Conservation (phyloP, 805 yeast species). For the Myxozyma mucilagina region DNA sequence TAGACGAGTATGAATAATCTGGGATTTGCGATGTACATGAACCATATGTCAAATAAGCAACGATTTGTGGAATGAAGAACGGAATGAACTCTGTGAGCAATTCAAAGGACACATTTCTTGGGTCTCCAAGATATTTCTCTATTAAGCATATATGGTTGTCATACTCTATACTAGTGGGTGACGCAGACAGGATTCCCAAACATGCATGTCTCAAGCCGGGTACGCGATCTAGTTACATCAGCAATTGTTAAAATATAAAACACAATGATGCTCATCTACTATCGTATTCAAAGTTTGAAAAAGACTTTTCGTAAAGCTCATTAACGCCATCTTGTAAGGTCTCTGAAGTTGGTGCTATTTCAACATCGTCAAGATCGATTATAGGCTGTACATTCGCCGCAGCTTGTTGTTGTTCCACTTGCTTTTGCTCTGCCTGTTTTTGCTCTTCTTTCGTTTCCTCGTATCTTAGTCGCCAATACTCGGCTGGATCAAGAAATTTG, state of each 20-base stretch:
- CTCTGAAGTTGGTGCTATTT: neutral
- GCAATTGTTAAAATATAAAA: no score
- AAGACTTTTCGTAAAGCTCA: no score
- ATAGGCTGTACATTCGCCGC: neutral
- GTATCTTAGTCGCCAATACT: slow-evolving; percentile 19
- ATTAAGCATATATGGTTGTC: neutral
- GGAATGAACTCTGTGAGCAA: neutral
- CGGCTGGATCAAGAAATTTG: slow-evolving; percentile 13
- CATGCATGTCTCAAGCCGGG: no score
- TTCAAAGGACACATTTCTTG: neutral
- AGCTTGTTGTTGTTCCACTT: neutral
- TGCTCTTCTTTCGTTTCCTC: slow-evolving; percentile 8
- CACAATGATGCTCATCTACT: no score
- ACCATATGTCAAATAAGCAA: neutral
- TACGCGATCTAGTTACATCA: no score
- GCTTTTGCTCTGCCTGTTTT: neutral
- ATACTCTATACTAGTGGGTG: no score
- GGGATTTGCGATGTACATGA: neutral
- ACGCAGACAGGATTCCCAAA: no score
- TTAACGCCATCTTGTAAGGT: no score
- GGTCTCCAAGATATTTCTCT: neutral
- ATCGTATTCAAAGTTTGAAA: no score
- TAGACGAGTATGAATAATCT: neutral
- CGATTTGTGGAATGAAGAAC: neutral
- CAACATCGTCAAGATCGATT: neutral